Percentiles rank a stretch among this genome's conserved stretches.
Evolutionary conservation across 176 grass and related monocot species (phyloP).

Genomic region (Metroxylon sagu): DNA sequence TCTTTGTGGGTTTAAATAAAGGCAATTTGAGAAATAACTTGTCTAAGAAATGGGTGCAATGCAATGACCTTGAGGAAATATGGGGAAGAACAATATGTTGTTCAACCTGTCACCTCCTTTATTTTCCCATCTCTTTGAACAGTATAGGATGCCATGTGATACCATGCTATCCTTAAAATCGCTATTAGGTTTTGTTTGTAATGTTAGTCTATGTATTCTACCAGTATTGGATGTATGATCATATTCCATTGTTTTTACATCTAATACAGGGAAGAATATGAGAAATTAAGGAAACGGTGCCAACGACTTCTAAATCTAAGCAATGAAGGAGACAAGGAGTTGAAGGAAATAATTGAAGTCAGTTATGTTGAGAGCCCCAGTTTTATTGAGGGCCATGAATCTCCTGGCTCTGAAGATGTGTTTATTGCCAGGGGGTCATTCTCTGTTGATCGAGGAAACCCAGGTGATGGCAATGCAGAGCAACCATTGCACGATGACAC

Average conservation of each 20-base stretch:
- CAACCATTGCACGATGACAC: constrained; percentile 25
- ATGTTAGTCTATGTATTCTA: neutral
- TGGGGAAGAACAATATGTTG: too few species aligned
- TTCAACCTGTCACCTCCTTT: neutral
- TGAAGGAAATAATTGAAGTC: constrained; percentile 54
- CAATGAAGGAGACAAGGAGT: constrained; percentile 40
- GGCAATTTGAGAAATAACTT: too few species aligned
- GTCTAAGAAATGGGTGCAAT: too few species aligned
- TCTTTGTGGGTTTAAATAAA: constrained; percentile 6
- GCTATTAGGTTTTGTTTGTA: neutral
- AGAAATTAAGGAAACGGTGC: constrained; percentile 79
- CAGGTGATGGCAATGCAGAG: constrained; percentile 25
- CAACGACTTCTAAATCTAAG: constrained; percentile 43
- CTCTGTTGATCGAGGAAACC: constrained; percentile 38
- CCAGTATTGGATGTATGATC: neutral
- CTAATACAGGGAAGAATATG: constrained; percentile 80
- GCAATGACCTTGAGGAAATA: too few species aligned
- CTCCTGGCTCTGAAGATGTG: constrained; percentile 48
- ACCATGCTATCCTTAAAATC: neutral
- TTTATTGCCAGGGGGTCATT: constrained; percentile 13
- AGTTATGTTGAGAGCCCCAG: constrained; percentile 43
- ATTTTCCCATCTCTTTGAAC: neutral
- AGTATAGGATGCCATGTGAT: too few species aligned
- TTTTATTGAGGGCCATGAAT: constrained; percentile 53
- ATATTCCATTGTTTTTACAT: neutral